phyloP scores from a whole-genome alignment of 2,329 filamentous ascomycete species.

The Hyphodiscus sp. region DNA sequence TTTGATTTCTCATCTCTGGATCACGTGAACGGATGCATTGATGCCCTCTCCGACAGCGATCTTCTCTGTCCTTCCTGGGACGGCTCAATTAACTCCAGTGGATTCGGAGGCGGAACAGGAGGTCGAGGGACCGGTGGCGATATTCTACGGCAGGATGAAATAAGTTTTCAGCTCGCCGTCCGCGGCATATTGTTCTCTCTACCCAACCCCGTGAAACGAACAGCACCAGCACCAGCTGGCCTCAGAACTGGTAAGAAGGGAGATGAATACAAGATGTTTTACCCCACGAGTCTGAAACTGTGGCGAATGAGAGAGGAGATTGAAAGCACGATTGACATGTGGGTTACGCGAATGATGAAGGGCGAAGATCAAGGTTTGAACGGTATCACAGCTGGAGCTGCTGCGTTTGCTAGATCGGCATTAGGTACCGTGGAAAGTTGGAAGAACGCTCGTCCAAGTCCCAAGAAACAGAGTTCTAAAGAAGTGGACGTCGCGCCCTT shows the following conservation, averaged over 20 bases:
- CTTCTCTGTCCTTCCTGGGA: slow-evolving; percentile 70
- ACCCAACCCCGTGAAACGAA: slow-evolving; percentile 77
- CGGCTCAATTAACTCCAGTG: slow-evolving; percentile 57
- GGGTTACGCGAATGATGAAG: slow-evolving; percentile 55
- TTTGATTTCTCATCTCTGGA: slow-evolving; percentile 60
- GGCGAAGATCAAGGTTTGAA: slow-evolving; percentile 38
- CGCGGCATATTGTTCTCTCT: slow-evolving; percentile 80
- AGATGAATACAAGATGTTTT: slow-evolving; percentile 85
- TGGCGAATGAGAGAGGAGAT: slow-evolving; percentile 82
- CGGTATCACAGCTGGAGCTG: slow-evolving; percentile 40
- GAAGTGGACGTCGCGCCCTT: slow-evolving; percentile 33
- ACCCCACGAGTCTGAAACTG: slow-evolving; percentile 74
- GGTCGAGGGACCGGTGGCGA: slow-evolving; percentile 58
- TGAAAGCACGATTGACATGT: slow-evolving; percentile 64
- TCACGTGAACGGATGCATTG: slow-evolving; percentile 77
- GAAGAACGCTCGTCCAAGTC: slow-evolving; percentile 20
- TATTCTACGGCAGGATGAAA: slow-evolving; percentile 82
- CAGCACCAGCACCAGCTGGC: slow-evolving; percentile 33
- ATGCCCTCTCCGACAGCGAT: slow-evolving; percentile 81
- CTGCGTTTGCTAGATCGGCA: slow-evolving; percentile 42
- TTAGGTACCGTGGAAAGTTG: slow-evolving; percentile 28
- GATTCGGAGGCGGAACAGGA: slow-evolving; percentile 40
- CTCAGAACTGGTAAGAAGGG: slow-evolving; percentile 33
- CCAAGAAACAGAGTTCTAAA: slow-evolving; percentile 16
- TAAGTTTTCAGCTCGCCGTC: slow-evolving; percentile 86